Evolutionary conservation across 2,329 filamentous ascomycete species (phyloP).

Genomic region (Chrysoporthe cubensis): DNA sequence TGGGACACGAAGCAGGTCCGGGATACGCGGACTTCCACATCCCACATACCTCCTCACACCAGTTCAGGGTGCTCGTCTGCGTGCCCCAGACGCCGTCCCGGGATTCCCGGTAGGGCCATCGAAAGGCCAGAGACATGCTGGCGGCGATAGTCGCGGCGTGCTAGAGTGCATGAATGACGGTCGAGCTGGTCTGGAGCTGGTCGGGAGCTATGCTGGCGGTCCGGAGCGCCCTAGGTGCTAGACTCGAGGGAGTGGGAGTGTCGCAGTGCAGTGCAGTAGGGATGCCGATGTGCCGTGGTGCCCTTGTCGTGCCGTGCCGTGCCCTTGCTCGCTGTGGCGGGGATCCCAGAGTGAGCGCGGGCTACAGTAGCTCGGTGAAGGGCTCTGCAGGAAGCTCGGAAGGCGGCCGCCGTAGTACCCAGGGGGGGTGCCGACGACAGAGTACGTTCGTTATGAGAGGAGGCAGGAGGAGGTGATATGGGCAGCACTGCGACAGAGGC

Average conservation of each 20-base stretch:
- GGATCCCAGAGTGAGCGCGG: background rate
- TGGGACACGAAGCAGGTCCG: background rate
- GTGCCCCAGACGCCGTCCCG: constrained; percentile 44
- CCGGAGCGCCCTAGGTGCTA: background rate
- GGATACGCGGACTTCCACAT: background rate
- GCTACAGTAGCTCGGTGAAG: background rate
- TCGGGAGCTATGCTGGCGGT: background rate
- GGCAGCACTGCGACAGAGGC: background rate
- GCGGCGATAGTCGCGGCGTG: background rate
- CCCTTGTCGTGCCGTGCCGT: background rate
- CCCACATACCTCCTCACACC: constrained; percentile 43
- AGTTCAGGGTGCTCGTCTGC: constrained; percentile 44
- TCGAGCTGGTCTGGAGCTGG: background rate
- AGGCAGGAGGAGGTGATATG: background rate
- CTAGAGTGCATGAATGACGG: constrained; percentile 10
- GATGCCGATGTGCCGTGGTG: background rate
- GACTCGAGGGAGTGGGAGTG: too few relatives aligned
- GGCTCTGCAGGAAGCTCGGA: background rate
- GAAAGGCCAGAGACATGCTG: constrained; percentile 30
- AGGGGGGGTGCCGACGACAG: background rate
- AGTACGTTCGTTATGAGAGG: background rate
- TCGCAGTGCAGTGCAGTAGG: background rate
- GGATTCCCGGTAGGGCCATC: constrained; percentile 41
- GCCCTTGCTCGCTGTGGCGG: background rate
- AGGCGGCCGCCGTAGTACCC: background rate